Percentiles rank a stretch among this genome's conserved stretches.
Conservation (phyloP, 805 yeast species). For the Candida oleophila region DNA sequence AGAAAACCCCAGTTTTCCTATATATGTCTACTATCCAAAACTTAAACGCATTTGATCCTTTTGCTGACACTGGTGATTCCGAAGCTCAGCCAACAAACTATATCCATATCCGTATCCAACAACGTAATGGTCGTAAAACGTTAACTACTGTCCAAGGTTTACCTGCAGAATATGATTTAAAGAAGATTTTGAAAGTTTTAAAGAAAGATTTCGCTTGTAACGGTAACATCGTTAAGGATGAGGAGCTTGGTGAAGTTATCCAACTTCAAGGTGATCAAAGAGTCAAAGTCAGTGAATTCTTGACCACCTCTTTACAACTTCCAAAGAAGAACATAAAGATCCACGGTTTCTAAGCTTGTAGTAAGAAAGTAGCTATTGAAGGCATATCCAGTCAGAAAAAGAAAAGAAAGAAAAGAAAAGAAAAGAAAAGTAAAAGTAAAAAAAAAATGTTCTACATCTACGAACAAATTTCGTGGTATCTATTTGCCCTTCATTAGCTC, state of each 20-base stretch:
- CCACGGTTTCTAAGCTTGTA: conserved; percentile 78
- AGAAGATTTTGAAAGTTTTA: conserved; percentile 87
- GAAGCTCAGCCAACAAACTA: conserved; percentile 94
- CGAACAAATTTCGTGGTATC: too few relatives aligned
- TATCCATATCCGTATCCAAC: conserved; percentile 98
- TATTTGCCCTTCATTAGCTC: too few relatives aligned
- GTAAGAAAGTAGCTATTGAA: too few relatives aligned
- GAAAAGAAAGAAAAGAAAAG: too few relatives aligned
- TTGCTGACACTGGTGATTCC: conserved; percentile 99
- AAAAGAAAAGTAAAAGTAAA: too few relatives aligned
- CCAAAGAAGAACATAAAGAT: conserved; percentile 96
- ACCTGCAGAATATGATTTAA: conserved; percentile 91
- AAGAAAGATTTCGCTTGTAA: conserved; percentile 99
- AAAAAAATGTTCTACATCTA: too few relatives aligned
- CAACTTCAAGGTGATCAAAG: conserved; percentile 99
- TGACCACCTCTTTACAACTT: conserved; percentile 80
- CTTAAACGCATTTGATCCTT: conserved; percentile 86
- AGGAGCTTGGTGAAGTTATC: conserved; percentile 93
- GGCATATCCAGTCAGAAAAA: not conserved
- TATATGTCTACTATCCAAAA: conserved; percentile 90
- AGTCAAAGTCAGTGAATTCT: conserved; percentile 90
- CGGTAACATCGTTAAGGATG: conserved; percentile 96
- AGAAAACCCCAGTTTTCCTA: conserved; percentile 7
- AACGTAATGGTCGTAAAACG: conserved; percentile 99
- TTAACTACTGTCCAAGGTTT: conserved; percentile 98